Evolutionary conservation across 2,329 filamentous ascomycete genomes (phyloP).

Genomic region (Dactylonectria macrodidyma): DNA sequence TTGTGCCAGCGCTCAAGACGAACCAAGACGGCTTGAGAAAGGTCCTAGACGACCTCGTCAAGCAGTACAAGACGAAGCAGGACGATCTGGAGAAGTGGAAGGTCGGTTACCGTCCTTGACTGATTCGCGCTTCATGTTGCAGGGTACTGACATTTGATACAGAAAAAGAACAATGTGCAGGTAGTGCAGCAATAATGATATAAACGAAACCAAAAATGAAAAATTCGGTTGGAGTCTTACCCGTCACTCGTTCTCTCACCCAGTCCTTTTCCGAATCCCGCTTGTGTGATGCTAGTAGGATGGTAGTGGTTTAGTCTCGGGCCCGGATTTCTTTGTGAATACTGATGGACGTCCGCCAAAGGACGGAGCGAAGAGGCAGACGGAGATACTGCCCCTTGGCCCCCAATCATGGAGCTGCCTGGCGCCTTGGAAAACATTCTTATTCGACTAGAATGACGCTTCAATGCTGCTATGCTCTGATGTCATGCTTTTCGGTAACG

Average conservation of each 20-base stretch:
- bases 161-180: slow-evolving; percentile 94
- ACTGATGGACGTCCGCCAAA: slow-evolving; percentile 1
- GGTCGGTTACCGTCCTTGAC: slow-evolving; percentile 64
- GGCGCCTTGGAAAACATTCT: slow-evolving; percentile 7
- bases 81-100: slow-evolving; percentile 99
- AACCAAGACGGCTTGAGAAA: slow-evolving; percentile 96
- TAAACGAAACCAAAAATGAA: slow-evolving; percentile 40
- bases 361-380: slow-evolving; percentile 1
- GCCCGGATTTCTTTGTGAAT: neutral
- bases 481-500: slow-evolving; percentile 27
- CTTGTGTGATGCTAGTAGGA: slow-evolving; percentile 15
- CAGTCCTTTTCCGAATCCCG: neutral
- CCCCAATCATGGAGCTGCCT: slow-evolving; percentile 3
- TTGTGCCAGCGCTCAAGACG: slow-evolving; percentile 90
- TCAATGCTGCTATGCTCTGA: slow-evolving; percentile 18
- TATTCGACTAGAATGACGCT: slow-evolving; percentile 19
- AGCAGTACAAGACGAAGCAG: slow-evolving; percentile 96
- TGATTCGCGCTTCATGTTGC: neutral
- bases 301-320: slow-evolving; percentile 11
- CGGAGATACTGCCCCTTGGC: neutral
- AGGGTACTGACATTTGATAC: slow-evolving; percentile 43
- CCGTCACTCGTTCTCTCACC: slow-evolving; percentile 7
- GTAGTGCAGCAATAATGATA: slow-evolving; percentile 79
- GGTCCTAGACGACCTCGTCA: slow-evolving; percentile 93
- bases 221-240: slow-evolving; percentile 17